Base-by-base conservation (phyloP, 106 monocot genomes). In the Dendrobium huoshanense region DNA sequence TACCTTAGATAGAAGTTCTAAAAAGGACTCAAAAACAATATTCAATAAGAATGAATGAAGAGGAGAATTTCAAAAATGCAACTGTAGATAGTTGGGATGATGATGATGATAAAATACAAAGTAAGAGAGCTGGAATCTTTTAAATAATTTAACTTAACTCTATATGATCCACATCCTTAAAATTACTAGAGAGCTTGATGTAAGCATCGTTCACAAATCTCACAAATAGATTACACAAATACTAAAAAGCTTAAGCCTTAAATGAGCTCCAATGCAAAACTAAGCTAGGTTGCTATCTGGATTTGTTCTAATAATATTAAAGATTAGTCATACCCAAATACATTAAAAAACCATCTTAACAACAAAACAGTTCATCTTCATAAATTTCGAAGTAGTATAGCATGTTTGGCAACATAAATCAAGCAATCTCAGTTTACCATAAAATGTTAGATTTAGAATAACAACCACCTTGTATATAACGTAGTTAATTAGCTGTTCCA, bases 401-500 rank as follows among this genome's bases (percentile, higher is more conserved):
- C 10, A 20, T 44, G 22, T 22, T 43, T 74, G 43, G 43, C 19
- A 8, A 44, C 43, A 41, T 20, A 19, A 74, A 74, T 74, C 19
- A 44, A 44, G 43, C 7, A 44, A 43, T 42, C 4, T 17, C 74
- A 41, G 20, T 8, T 42, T 42, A 43, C 42, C 19, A 74, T 20
- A 74, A 20, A 44, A 44, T 74, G 43, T 20, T 70, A 37, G 70
- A 1, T 70, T 70, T 33, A 70, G 37, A 37, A 70, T 33, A 33
- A 44, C 20, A 74, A 74, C 44, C 75, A 97, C 97, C 97, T 94
- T 97, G 85, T 92, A 92, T 55, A 97, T 82, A 24, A 89, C 75
- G 85, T 97, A 97, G 75, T 94, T 90, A 81, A 97, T 77, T 42
- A 88, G 49, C 7, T 88, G 92, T 80, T 94, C 97, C 83, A 94